Conservation (phyloP, 768 basidiomycete genomes). For the Tylopilus cervinicoccineus region DNA sequence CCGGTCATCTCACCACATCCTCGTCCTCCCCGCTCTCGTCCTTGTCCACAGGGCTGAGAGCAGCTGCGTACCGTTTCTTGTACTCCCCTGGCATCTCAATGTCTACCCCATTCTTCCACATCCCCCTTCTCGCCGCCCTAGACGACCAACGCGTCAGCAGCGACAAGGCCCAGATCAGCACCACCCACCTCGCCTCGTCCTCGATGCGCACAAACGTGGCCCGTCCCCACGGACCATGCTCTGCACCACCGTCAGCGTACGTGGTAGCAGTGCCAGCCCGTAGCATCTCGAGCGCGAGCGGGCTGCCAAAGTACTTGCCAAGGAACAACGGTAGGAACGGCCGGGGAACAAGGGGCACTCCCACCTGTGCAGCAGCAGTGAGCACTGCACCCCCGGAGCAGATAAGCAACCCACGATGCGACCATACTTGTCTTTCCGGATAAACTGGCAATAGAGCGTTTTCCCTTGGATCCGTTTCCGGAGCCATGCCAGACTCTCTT, state of each 20-base stretch:
- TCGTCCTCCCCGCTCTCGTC: not conserved
- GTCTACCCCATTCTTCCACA: constrained; percentile 59
- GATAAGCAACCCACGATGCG: constrained; percentile 56
- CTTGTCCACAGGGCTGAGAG: constrained; percentile 5
- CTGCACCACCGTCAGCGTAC: constrained; percentile 76
- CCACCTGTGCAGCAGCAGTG: constrained; percentile 48
- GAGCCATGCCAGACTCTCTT: constrained; percentile 77
- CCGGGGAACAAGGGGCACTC: constrained; percentile 51
- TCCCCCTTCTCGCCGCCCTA: constrained; percentile 62
- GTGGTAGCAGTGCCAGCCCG: constrained; percentile 70
- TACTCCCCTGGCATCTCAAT: constrained; percentile 76
- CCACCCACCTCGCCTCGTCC: constrained; percentile 56
- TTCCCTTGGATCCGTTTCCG: constrained; percentile 52
- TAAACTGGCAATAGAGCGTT: constrained; percentile 64
- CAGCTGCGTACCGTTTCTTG: constrained; percentile 58
- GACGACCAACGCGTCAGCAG: not conserved
- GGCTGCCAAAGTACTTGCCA: constrained; percentile 36
- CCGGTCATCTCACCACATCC: not conserved
- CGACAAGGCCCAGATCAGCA: not conserved
- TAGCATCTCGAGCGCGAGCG: constrained; percentile 70
- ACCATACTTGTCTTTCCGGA: constrained; percentile 78
- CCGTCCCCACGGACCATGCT: constrained; percentile 69
- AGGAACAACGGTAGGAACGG: constrained; percentile 50
- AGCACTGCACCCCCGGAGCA: not conserved
- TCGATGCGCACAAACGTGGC: constrained; percentile 62